Evolutionary conservation across 1,284 basidiomycete genomes (phyloP).

Genomic region (Phellinidium pouzarii): DNA sequence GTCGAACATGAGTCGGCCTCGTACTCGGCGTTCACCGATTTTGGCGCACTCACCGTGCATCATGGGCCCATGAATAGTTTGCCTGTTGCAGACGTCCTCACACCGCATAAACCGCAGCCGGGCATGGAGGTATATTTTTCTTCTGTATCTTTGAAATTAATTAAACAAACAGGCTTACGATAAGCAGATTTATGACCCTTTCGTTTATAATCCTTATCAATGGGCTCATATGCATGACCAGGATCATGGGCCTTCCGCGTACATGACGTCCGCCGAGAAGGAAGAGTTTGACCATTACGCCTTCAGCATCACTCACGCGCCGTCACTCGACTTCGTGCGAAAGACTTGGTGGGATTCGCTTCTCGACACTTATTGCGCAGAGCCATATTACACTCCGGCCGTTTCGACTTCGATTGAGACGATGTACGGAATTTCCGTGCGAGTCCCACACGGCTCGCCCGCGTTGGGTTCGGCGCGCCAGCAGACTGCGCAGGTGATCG

Average conservation of each 20-base stretch:
- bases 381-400: constrained; percentile 21
- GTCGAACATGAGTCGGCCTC: neutral
- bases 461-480: constrained; percentile 34
- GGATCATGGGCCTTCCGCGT: neutral
- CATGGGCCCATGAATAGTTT: neutral
- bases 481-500: constrained; percentile 37
- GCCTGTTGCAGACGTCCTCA: neutral
- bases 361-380: constrained; percentile 45
- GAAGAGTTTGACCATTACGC: constrained; percentile 23
- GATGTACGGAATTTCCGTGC: constrained; percentile 18
- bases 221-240: constrained; percentile 9
- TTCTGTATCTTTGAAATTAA: too few species aligned
- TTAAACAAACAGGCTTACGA: too few species aligned
- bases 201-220: constrained; percentile 14
- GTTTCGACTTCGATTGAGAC: neutral
- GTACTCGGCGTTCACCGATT: neutral
- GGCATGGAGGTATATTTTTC: neutral
- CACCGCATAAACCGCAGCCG: neutral
- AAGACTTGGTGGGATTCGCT: constrained; percentile 76
- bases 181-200: neutral
- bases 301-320: constrained; percentile 33
- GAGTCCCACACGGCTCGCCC: constrained; percentile 28
- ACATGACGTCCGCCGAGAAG: constrained; percentile 1
- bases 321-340: constrained; percentile 57
- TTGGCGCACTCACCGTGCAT: neutral